Conservation (phyloP, 345 rosid genomes). For the Syzygium aqueum region DNA sequence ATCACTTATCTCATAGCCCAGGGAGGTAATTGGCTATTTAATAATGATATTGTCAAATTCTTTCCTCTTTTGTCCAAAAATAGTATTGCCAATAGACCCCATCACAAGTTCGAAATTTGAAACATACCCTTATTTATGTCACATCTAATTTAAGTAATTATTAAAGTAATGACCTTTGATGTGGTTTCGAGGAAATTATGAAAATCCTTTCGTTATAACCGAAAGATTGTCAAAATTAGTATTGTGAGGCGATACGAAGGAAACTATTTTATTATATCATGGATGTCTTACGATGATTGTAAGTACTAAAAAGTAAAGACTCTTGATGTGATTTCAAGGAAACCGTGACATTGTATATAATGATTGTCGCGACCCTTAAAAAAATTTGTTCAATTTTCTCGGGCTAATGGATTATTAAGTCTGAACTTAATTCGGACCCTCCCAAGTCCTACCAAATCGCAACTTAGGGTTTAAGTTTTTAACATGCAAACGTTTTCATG, state of each 20-base stretch:
- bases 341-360: not conserved
- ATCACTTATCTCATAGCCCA: not conserved
- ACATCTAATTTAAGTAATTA: not conserved
- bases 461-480: too few relatives aligned
- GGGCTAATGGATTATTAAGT: too few relatives aligned
- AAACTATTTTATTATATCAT: not conserved
- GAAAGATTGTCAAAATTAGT: not conserved
- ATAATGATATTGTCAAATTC: too few relatives aligned
- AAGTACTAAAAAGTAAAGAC: not conserved
- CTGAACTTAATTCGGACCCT: too few relatives aligned
- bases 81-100: not conserved
- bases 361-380: too few relatives aligned
- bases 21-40: not conserved
- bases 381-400: too few relatives aligned
- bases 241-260: too few relatives aligned
- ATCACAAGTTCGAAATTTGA: not conserved
- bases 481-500: too few relatives aligned
- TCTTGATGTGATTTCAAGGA: not conserved
- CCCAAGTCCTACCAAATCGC: too few relatives aligned
- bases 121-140: not conserved
- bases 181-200: not conserved
- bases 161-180: not conserved
- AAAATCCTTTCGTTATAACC: not conserved
- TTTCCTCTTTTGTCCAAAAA: not conserved
- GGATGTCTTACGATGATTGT: rapidly evolving